Base-by-base conservation (phyloP, 306 rosid species). In the Pyrus communis region DNA sequence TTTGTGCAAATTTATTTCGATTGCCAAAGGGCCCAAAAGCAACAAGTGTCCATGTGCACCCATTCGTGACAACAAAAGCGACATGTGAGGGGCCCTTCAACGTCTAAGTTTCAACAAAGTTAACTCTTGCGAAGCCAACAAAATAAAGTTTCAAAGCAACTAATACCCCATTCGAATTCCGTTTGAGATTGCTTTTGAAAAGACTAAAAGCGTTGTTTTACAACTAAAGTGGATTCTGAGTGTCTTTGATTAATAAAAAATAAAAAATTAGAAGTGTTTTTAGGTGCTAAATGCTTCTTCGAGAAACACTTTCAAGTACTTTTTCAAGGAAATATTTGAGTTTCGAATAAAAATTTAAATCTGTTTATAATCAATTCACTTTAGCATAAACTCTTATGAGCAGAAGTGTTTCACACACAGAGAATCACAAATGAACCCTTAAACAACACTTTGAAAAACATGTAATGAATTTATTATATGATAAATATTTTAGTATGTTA, bases 31-130 rank as follows among this genome's bases (percentile, higher is more conserved):
- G 10, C 69, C 69, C 30, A 14, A 31, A 51, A 51, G 55, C 21
- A 51, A 40, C 45, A 10, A 19, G 38, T 75, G 81, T 73, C 76
- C 70, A 70, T 67, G 75, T 75, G 89, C 74, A 74, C 76, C 79
- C 81, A 62, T 61, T 85, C 71, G 79, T 55, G 79, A 67, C 75
- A 73, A 71, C 81, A 80, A 83, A 83, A 80, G 81, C 58, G 76
- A 55, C 40, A 51, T 3, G 55, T 10, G 67, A 78, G 79, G 85
- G 4, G 72, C 75, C 86, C 86, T 1, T 5, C 51, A 18, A 51
- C 43, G 8, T 51, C 66, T 43, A 17, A 3, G 10, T 67, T 54
- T 51, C 55, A 51, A 51, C 57, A 14, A 67, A 21, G 28, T 25
- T 25, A 5, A 25, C 27, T 51, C 55, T 12, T 1, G 27, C 1